Percentiles rank a stretch among this genome's conserved stretches.
Evolutionary conservation across 2,329 filamentous ascomycete genomes (phyloP).

Genomic region (Leptosphaerulina australis): DNA sequence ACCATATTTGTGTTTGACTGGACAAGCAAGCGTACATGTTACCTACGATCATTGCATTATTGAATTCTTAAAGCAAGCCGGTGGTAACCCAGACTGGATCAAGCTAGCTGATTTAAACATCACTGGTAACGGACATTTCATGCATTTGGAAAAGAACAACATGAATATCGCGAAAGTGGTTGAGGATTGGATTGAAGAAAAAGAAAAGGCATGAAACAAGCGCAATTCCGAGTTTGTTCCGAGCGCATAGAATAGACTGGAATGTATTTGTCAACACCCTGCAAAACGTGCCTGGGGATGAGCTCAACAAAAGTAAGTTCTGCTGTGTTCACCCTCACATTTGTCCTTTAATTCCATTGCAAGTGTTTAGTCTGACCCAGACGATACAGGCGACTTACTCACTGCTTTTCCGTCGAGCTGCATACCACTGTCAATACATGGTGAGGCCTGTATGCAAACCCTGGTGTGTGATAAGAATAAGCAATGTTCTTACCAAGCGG

Average conservation of each 20-base stretch:
- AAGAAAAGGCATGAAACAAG: too few relatives aligned
- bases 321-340: background rate
- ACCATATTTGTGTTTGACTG: slow-evolving; percentile 59
- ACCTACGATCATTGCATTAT: slow-evolving; percentile 63
- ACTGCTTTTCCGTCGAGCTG: background rate
- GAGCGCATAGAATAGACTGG: too few relatives aligned
- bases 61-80: slow-evolving; percentile 56
- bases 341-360: background rate
- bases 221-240: too few relatives aligned
- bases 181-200: too few relatives aligned
- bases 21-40: slow-evolving; percentile 61
- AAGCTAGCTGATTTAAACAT: slow-evolving; percentile 64
- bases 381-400: background rate
- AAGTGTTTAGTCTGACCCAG: background rate
- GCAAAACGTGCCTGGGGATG: background rate
- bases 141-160: slow-evolving; percentile 46
- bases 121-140: slow-evolving; percentile 57
- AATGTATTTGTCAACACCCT: background rate
- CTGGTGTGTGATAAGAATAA: background rate
- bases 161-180: slow-evolving; percentile 25
- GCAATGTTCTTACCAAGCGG: background rate
- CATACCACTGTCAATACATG: background rate
- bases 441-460: background rate
- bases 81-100: slow-evolving; percentile 31
- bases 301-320: background rate